Conservation (phyloP, 2,329 filamentous ascomycete species). For the Aspergillus neotritici region DNA sequence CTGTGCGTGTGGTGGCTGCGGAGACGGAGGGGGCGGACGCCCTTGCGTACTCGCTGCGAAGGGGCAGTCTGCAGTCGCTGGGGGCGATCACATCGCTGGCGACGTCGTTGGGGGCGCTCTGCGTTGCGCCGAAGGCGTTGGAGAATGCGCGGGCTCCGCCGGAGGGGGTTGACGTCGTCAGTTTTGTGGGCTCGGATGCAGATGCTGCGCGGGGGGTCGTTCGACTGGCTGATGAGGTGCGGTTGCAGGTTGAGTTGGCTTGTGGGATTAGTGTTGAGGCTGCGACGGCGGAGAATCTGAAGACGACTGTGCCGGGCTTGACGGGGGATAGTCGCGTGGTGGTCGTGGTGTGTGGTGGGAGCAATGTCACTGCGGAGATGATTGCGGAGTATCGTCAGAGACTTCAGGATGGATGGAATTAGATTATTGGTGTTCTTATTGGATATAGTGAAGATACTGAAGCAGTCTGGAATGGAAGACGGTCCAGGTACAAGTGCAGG, state of each 20-base stretch:
- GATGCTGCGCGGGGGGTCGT: constrained; percentile 72
- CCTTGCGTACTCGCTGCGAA: constrained; percentile 55
- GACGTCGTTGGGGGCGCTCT: constrained; percentile 61
- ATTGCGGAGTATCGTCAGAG: constrained; percentile 45
- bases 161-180: constrained; percentile 43
- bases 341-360: constrained; percentile 40
- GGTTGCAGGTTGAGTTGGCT: constrained; percentile 71
- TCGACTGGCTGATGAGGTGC: constrained; percentile 70
- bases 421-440: not conserved
- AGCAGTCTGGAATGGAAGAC: no score
- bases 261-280: constrained; percentile 69
- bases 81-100: constrained; percentile 67
- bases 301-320: constrained; percentile 22
- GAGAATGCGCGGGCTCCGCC: constrained; percentile 50
- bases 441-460: no score
- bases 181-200: constrained; percentile 61
- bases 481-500: no score
- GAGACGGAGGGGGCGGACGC: constrained; percentile 70
- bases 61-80: constrained; percentile 53
- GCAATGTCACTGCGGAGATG: constrained; percentile 48
- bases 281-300: constrained; percentile 20
- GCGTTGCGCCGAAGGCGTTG: constrained; percentile 60
- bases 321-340: constrained; percentile 30
- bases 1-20: constrained; percentile 55
- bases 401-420: constrained; percentile 30